Percentiles rank a stretch among this genome's conserved stretches.
Conservation (phyloP, 129 eudicot species). For the Glebionis coronaria region DNA sequence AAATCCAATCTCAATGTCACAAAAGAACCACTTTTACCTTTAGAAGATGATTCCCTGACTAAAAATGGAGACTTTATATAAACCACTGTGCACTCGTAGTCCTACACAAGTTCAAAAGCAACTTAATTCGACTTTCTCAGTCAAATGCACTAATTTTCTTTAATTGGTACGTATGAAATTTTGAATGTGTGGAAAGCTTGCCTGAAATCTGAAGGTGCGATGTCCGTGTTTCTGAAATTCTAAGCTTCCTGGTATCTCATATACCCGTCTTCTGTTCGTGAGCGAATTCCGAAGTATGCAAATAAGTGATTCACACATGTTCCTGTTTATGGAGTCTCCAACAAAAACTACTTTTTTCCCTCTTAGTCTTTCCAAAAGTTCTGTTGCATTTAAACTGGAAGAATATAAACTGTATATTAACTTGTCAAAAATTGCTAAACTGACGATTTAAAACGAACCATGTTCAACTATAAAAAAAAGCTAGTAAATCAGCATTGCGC, state of each 20-base stretch:
- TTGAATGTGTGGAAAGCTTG: constrained; percentile 22
- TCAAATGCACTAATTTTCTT: constrained; percentile 10
- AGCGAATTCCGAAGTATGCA: constrained; percentile 69
- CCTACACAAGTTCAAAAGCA: constrained; percentile 43
- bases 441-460: no score
- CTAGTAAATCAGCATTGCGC: no score
- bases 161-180: not conserved
- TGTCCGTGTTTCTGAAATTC: constrained; percentile 74
- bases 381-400: constrained; percentile 70
- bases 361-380: constrained; percentile 71
- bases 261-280: constrained; percentile 51
- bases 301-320: constrained; percentile 96
- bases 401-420: no score
- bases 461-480: no score
- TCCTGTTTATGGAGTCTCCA: constrained; percentile 86
- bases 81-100: constrained; percentile 72
- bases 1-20: constrained; percentile 69
- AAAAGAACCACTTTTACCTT: constrained; percentile 49
- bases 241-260: constrained; percentile 63
- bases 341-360: constrained; percentile 74
- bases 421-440: no score
- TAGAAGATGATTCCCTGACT: constrained; percentile 54
- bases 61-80: constrained; percentile 73
- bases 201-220: constrained; percentile 83
- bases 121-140: constrained; percentile 7